Evolutionary conservation across 805 yeast species (phyloP).

Genomic region (Candida schatavii): DNA sequence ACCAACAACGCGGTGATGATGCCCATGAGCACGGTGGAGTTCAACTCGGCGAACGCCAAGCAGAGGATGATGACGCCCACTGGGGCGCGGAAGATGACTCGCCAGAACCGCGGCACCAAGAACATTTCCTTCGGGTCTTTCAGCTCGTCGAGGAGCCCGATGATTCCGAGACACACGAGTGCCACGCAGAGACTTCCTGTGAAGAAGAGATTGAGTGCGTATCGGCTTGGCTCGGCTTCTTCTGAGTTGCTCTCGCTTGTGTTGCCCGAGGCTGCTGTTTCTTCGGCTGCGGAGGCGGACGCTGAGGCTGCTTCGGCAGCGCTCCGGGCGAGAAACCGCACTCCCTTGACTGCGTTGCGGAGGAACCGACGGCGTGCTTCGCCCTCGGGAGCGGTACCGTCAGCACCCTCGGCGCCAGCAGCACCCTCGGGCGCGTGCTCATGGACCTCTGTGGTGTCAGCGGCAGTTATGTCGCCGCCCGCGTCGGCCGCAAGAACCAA

Average conservation of each 20-base stretch:
- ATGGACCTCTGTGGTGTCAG: conserved; percentile 16
- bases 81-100: conserved; percentile 43
- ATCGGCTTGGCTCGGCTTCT: conserved; percentile 30
- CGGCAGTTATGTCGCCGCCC: conserved; percentile 45
- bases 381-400: not conserved
- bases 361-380: not conserved
- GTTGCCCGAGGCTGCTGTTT: conserved; percentile 3
- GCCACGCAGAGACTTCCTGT: conserved; percentile 53
- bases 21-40: conserved; percentile 41
- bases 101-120: conserved; percentile 28
- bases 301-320: not conserved
- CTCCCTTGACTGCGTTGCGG: too few species aligned
- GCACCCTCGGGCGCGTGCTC: not conserved
- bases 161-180: conserved; percentile 31
- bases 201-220: conserved; percentile 47
- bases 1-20: conserved; percentile 34
- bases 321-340: not conserved
- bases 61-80: conserved; percentile 37
- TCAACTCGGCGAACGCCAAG: conserved; percentile 43
- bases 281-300: conserved; percentile 6
- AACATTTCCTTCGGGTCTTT: conserved; percentile 35
- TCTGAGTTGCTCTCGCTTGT: conserved; percentile 6
- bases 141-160: conserved; percentile 46
- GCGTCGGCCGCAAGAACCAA: conserved; percentile 59
- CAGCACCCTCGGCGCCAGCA: not conserved